phyloP scores from a whole-genome alignment of 768 basidiomycete genomes.

The Coprinopsis cinerea region DNA sequence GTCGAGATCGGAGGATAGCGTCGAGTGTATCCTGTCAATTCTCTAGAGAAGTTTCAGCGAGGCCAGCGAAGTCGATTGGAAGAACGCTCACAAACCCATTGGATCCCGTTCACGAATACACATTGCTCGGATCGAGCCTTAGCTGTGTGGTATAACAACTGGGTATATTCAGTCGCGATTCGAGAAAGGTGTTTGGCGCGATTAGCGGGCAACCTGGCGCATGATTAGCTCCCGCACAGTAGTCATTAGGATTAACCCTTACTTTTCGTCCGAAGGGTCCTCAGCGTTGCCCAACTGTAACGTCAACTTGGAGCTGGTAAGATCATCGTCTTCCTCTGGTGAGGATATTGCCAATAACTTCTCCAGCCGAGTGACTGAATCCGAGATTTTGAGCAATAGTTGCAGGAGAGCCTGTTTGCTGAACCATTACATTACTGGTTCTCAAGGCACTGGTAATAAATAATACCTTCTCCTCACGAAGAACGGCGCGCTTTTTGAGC shows the following conservation, averaged over 20 bases:
- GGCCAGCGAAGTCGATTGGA: constrained; percentile 5
- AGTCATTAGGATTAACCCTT: constrained; percentile 10
- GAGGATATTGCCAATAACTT: constrained; percentile 69
- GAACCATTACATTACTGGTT: constrained; percentile 2
- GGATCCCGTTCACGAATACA: constrained; percentile 73
- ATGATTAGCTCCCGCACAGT: constrained; percentile 6
- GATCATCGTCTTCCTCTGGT: constrained; percentile 37
- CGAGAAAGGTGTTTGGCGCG: constrained; percentile 77
- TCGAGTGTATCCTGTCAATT: constrained; percentile 77
- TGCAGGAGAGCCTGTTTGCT: constrained; percentile 67
- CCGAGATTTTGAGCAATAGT: constrained; percentile 86
- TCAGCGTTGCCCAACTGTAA: constrained; percentile 28
- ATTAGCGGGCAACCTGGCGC: constrained; percentile 50
- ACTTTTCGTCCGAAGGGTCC: constrained; percentile 42
- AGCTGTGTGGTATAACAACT: constrained; percentile 82
- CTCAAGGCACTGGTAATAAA: constrained; percentile 1
- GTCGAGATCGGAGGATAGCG: constrained; percentile 82
- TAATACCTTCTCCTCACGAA: constrained; percentile 83
- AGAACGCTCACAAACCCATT: constrained; percentile 60
- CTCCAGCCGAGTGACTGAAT: constrained; percentile 85
- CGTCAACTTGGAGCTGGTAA: constrained; percentile 28
- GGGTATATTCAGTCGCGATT: constrained; percentile 87
- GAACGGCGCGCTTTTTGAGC: constrained; percentile 60
- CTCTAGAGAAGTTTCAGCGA: constrained; percentile 36
- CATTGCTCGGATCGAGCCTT: constrained; percentile 79